A percentile compares a stretch with the other conserved stretches of the same genome.
These are phyloP conservation scores for Plectosphaerella plurivora DNA, from an alignment of 2,329 filamentous ascomycete genomes.

Conservation along the genomic window DNA sequence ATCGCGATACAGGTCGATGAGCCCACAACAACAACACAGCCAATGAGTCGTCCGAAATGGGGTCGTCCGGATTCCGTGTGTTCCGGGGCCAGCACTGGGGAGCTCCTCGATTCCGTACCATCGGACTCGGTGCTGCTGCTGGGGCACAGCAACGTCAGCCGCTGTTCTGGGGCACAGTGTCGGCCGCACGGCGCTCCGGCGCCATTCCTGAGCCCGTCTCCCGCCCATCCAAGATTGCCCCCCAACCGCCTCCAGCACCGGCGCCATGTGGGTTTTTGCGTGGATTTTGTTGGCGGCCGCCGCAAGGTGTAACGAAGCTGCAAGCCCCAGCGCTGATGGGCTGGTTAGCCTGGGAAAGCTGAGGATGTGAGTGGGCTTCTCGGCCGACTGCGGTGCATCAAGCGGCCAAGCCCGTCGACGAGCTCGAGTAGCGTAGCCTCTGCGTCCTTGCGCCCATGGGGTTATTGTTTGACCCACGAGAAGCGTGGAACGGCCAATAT, in stretches of 20 bases:
- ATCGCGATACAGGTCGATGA: not conserved
- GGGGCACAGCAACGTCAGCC: not conserved
- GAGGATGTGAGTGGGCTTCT: not conserved
- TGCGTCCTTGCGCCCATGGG: too few species aligned
- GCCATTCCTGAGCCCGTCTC: too few species aligned
- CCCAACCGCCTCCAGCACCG: too few species aligned
- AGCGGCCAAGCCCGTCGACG: not conserved
- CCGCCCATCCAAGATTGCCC: too few species aligned
- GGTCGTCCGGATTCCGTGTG: not conserved
- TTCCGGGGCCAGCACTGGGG: not conserved
- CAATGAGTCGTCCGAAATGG: too few species aligned
- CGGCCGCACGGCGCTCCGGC: too few species aligned
- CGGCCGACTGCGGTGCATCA: not conserved
- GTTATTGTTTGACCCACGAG: not conserved
- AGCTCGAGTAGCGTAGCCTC: not conserved
- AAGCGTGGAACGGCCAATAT: not conserved
- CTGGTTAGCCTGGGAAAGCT: not conserved
- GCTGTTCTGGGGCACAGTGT: too few species aligned
- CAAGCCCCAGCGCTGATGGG: not conserved
- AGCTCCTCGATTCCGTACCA: not conserved
- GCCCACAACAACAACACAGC: too few species aligned
- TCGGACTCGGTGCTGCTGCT: not conserved
- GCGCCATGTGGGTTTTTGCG: too few species aligned
- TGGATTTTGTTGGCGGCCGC: too few species aligned
- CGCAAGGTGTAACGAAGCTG: too few species aligned